Evolutionary conservation across 106 monocot species (phyloP), one percentile per base, ranked within the genome.

Genomic region (Acorus calamus): DNA sequence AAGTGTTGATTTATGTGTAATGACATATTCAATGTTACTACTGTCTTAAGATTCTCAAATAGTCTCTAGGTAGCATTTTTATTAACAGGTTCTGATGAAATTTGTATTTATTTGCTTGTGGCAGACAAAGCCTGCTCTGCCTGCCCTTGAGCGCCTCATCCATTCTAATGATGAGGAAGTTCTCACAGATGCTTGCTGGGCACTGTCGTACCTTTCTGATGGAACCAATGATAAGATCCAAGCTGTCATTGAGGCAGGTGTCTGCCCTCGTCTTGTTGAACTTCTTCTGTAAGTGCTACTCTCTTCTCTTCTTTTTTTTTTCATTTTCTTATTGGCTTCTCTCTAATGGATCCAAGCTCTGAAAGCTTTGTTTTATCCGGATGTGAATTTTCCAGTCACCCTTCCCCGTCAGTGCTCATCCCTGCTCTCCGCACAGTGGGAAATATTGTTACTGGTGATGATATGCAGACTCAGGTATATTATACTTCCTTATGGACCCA

Each of bases 161-260:
- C 65, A 77, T 61, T 80, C 77, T 46, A 70, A 66, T 55, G 84
- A 84, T 73, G 79, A 84, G 51, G 84, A 84, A 57, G 76, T 84
- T 50, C 80, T 84, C 6, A 80, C 80, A 50, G 84, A 84, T 74
- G 79, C 74, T 12, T 79, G 78, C 57, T 79, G 78, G 78, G 73
- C 78, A 49, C 69, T 79, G 42, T 79, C 78, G 42, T 79, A 79
- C 60, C 63, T 79, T 49, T 79, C 79, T 66, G 79, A 79, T 70
- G 79, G 79, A 3, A 79, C 79, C 14, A 79, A 79, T 74, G 79
- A 79, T 52, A 79, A 79, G 65, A 74, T 79, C 50, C 79, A 79
- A 74, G 69, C 79, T 70, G 79, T 79, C 9, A 79, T 79, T 61
- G 79, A 79, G 61, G 64, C 79, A 42, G 69, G 70, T 60, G 79